Evolutionary conservation across 2,329 filamentous ascomycete genomes (phyloP), one percentile per base, ranked within the genome.

Genomic region (Myriosclerotinia duriaeana): DNA sequence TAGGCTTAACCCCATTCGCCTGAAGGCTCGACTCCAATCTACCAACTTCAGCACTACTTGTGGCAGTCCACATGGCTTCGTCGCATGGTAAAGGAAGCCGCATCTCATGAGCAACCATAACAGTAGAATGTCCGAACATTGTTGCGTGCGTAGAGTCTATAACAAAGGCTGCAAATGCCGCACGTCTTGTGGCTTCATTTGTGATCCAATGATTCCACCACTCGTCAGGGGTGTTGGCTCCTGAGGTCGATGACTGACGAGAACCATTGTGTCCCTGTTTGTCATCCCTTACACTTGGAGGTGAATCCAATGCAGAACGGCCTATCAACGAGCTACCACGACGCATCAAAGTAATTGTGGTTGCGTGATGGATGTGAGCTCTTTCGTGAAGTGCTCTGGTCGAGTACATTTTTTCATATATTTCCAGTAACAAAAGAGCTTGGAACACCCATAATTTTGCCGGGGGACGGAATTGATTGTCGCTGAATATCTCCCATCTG

Each of bases 401-500:
- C 50, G 93, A 95, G 77, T 94, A 98, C 90, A 97, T 95, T 82
- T 99, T 99, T 80, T 99, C 95, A 74, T 96, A 98, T 0, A 97
- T 81, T 77, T 99, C 95, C 15, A 98, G 83, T 6, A 98, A 83
- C 5, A 98, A 82, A 62, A 98, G 80, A 1, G 94, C 89, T 77
- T 98, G 95, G 79, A 98, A 98, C 0, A 97, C 87, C 94, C 94
- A 99, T 9, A 99, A 80, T 78, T 96, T 97, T 11, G 94, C 94
- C 0, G 95, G 94, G 1, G 95, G 93, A 22, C 92, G 84, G 78
- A 96, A 97, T 78, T 93, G 92, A 17, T 85, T 83, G 75, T 97
- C 90, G 84, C 93, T 95, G 76, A 98, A 97, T 48, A 97, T 90
- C 77, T 96, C 72, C 92, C 93, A 97, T 65, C 95, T 86, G n/a